These are phyloP conservation scores for Pseudomonodictys pantanalensis DNA, from an alignment of 495 filamentous ascomycete species.

Conservation along the genomic window DNA sequence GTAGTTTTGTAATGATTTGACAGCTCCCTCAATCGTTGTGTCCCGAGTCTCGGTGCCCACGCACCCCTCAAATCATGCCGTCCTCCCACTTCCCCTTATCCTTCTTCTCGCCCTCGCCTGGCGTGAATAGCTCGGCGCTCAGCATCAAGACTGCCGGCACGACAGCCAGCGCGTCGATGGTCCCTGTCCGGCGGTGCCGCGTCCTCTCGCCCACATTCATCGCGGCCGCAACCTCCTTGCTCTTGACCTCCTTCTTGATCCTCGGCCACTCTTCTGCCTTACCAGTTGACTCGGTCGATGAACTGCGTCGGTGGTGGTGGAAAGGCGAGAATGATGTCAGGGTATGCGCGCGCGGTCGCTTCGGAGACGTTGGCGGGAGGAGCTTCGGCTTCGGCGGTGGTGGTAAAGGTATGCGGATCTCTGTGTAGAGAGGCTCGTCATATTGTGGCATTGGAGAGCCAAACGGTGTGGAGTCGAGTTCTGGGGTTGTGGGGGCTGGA, in stretches of 20 bases:
- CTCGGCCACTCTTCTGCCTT: background rate
- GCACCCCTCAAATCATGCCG: slow-evolving; percentile 3
- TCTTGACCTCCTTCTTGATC: background rate
- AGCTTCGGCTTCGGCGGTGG: slow-evolving; percentile 5
- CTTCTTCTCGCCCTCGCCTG: slow-evolving; percentile 4
- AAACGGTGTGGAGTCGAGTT: background rate
- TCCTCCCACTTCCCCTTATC: background rate
- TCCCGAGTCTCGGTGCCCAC: too few relatives aligned
- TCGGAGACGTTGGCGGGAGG: background rate
- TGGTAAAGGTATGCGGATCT: slow-evolving; percentile 22
- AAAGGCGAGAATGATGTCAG: slow-evolving; percentile 8
- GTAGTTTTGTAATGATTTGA: too few relatives aligned
- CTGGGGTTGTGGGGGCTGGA: background rate
- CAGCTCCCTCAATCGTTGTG: too few relatives aligned
- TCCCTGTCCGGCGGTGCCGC: slow-evolving; percentile 2
- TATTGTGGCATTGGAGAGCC: slow-evolving; percentile 1
- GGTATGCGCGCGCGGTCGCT: slow-evolving; percentile 8
- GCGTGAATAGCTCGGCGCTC: slow-evolving; percentile 22
- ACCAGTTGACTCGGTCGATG: background rate
- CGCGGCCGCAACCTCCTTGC: background rate
- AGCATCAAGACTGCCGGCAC: slow-evolving; percentile 19
- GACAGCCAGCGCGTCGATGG: slow-evolving; percentile 16
- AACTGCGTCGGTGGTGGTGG: slow-evolving; percentile 6
- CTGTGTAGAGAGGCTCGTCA: slow-evolving; percentile 26
- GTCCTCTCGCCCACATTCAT: slow-evolving; percentile 1